These are phyloP conservation scores for Colletotrichum sublineola DNA, from an alignment of 2,329 filamentous ascomycete species.

Conservation along the genomic window DNA sequence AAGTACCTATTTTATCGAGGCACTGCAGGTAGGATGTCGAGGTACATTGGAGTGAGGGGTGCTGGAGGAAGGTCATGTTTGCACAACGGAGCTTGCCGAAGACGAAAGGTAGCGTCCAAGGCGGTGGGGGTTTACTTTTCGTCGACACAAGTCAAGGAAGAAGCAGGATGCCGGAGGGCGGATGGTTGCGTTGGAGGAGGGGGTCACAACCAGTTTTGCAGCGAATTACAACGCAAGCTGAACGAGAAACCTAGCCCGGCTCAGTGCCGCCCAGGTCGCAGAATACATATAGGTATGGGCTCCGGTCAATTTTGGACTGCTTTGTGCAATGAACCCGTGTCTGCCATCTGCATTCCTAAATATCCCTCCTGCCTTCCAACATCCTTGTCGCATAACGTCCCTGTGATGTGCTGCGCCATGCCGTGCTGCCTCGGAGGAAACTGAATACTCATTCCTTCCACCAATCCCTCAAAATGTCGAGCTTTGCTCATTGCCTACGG, in stretches of 20 bases:
- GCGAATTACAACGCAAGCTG: neutral
- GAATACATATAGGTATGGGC: neutral
- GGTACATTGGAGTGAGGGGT: neutral
- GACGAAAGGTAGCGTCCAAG: neutral
- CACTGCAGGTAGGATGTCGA: neutral
- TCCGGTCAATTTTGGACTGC: neutral
- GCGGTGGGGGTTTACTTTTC: slow-evolving; percentile 7
- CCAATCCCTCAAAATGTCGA: neutral
- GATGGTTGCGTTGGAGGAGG: neutral
- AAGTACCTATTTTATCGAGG: neutral
- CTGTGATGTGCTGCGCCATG: neutral
- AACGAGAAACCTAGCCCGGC: neutral
- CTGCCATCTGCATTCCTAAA: neutral
- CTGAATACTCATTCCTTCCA: too few relatives aligned
- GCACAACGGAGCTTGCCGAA: neutral
- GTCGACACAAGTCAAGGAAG: neutral
- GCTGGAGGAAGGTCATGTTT: neutral
- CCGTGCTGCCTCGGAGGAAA: neutral
- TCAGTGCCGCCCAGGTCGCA: neutral
- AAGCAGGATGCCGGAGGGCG: neutral
- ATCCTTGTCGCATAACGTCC: neutral
- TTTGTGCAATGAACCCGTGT: neutral
- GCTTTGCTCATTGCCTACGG: neutral
- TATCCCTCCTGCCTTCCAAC: neutral
- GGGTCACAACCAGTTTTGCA: neutral